A percentile compares a stretch with the other conserved stretches of the same genome.
These are phyloP conservation scores for Nicotiana tomentosiformis DNA, from an alignment of 257 asterid genomes.

Conservation along the genomic window DNA sequence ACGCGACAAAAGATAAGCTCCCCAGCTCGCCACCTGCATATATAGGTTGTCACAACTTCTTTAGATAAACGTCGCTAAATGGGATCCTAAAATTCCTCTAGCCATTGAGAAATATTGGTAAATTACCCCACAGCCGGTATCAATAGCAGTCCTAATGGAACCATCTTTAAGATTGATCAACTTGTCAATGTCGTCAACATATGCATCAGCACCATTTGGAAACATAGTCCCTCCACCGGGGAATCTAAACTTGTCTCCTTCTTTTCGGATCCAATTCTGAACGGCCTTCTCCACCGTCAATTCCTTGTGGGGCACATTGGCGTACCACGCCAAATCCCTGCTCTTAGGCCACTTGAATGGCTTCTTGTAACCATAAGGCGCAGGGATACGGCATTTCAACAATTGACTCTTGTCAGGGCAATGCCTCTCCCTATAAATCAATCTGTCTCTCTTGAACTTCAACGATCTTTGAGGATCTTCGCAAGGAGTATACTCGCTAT, in stretches of 20 bases:
- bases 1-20: slow-evolving; percentile 75
- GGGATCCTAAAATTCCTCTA: background rate
- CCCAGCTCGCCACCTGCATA: slow-evolving; percentile 87
- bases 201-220: slow-evolving; percentile 65
- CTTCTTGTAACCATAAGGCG: slow-evolving; percentile 59
- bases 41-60: background rate
- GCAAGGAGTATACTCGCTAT: slow-evolving; percentile 76
- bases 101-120: background rate
- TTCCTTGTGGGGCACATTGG: slow-evolving; percentile 79
- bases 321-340: slow-evolving; percentile 75
- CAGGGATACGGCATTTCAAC: slow-evolving; percentile 62
- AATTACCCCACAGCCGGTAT: slow-evolving; percentile 91
- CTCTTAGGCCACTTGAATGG: slow-evolving; percentile 78
- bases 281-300: slow-evolving; percentile 79
- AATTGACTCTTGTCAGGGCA: slow-evolving; percentile 51
- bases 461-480: slow-evolving; percentile 63
- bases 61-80: background rate
- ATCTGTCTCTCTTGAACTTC: slow-evolving; percentile 35
- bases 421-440: slow-evolving; percentile 69
- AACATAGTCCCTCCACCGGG: slow-evolving; percentile 98
- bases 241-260: slow-evolving; percentile 71
- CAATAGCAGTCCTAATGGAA: slow-evolving; percentile 78
- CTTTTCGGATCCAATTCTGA: slow-evolving; percentile 79
- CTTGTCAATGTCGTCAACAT: slow-evolving; percentile 67
- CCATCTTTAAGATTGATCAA: slow-evolving; percentile 67